Evolutionary conservation across 2,329 filamentous ascomycete genomes (phyloP).

Genomic region (Aspergillus niger): DNA sequence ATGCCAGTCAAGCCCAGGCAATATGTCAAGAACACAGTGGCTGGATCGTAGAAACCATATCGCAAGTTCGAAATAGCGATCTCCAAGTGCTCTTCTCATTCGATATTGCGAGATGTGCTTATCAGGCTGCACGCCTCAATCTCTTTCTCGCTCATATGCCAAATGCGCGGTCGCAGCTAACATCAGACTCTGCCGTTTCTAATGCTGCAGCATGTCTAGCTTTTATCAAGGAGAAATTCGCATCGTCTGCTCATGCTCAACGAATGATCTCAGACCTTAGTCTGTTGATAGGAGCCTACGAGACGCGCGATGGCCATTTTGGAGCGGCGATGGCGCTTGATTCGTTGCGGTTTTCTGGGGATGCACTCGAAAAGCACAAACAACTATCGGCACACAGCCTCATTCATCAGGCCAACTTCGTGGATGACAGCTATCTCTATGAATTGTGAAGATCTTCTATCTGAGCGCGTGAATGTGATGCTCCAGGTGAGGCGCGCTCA

Average conservation of each 20-base stretch:
- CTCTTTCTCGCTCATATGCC: not conserved
- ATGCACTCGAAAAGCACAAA: not conserved
- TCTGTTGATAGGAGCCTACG: not conserved
- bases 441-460: not conserved
- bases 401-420: not conserved
- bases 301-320: not conserved
- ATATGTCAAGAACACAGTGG: conserved; percentile 5
- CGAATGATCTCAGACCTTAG: not conserved
- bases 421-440: conserved; percentile 6
- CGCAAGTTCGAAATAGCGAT: not conserved
- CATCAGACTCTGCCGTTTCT: not conserved
- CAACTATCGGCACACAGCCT: not conserved
- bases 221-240: not conserved
- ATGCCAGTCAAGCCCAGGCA: not conserved
- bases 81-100: not conserved
- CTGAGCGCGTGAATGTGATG: not conserved
- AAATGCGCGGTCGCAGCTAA: no score
- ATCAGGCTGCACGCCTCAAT: not conserved
- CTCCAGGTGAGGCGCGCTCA: not conserved
- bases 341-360: not conserved
- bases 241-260: not conserved
- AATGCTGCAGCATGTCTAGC: not conserved
- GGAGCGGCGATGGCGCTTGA: not conserved
- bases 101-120: conserved; percentile 1
- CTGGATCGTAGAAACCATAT: not conserved